Evolutionary conservation across 2,329 filamentous ascomycete species (phyloP).

Genomic region (Volutella citrinella): DNA sequence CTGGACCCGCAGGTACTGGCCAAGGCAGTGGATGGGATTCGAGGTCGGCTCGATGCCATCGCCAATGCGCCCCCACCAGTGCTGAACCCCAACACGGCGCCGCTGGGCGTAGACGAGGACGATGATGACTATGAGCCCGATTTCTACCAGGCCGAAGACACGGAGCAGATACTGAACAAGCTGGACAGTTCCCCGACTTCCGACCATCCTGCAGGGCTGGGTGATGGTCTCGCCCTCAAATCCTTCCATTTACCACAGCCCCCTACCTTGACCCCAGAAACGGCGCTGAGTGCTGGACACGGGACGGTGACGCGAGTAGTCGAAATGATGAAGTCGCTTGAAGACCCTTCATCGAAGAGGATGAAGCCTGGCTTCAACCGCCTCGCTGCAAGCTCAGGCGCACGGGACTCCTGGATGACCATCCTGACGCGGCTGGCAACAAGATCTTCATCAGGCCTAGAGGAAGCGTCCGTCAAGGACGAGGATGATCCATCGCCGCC

Average conservation of each 20-base stretch:
- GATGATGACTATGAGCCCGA: conserved; percentile 88
- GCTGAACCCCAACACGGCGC: conserved; percentile 57
- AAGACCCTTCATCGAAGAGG: conserved; percentile 61
- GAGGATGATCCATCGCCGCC: conserved; percentile 44
- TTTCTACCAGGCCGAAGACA: conserved; percentile 72
- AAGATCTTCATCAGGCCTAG: conserved; percentile 68
- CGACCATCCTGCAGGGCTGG: conserved; percentile 25
- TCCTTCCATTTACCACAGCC: conserved; percentile 79
- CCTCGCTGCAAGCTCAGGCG: conserved; percentile 78
- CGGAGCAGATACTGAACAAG: conserved; percentile 75
- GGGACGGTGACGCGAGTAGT: conserved; percentile 76
- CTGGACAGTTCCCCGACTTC: conserved; percentile 66
- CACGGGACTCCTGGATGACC: conserved; percentile 87
- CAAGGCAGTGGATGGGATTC: conserved; percentile 67
- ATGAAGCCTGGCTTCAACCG: conserved; percentile 74
- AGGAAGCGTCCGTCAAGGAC: conserved; percentile 54
- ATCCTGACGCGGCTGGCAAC: conserved; percentile 84
- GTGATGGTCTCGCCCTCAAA: conserved; percentile 59
- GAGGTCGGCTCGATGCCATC: conserved; percentile 46
- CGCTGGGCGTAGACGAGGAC: conserved; percentile 71
- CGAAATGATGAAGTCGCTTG: conserved; percentile 69
- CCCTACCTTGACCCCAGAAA: conserved; percentile 66
- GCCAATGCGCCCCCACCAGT: conserved; percentile 43
- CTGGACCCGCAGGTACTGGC: conserved; percentile 68
- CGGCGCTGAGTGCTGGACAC: conserved; percentile 71